Evolutionary conservation across 441 rosid species (phyloP).

Genomic region (Aleurites moluccanus): DNA sequence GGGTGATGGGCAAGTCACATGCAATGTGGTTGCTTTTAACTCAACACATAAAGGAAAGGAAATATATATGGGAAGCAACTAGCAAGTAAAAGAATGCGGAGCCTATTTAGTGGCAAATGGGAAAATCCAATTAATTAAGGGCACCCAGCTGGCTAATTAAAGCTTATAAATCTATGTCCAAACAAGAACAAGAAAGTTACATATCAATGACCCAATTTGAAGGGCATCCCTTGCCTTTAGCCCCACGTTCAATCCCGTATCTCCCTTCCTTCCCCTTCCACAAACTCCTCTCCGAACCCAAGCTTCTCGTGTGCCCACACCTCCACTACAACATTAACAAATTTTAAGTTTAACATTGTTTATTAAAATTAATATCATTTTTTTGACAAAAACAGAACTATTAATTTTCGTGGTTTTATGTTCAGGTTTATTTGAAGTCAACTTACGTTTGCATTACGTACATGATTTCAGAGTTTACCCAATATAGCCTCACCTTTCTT

Average conservation of each 20-base stretch:
- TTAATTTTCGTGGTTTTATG: no score
- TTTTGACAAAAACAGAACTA: no score
- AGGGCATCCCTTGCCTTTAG: not conserved
- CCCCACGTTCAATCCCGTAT: conserved; percentile 14
- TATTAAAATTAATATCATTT: no score
- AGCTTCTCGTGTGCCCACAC: conserved; percentile 35
- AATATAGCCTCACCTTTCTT: no score
- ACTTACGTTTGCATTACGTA: not conserved
- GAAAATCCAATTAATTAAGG: no score
- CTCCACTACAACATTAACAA: not conserved
- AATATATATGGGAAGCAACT: not conserved
- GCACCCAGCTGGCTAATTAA: no score
- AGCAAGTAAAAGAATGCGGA: not conserved
- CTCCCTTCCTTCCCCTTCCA: not conserved
- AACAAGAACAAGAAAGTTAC: not conserved
- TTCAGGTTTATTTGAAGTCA: not conserved
- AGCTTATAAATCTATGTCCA: no score
- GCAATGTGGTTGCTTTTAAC: conserved; percentile 7
- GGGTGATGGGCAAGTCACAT: conserved; percentile 9
- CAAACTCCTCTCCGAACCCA: conserved; percentile 9
- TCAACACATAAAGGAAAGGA: not conserved
- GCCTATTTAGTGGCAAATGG: not conserved
- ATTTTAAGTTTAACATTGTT: no score
- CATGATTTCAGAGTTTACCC: no score
- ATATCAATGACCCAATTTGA: not conserved